Evolutionary conservation across 192 early-diverging fungal genomes (phyloP), one percentile per base, ranked within the genome.

Genomic region (Backusella parvicylindrica): DNA sequence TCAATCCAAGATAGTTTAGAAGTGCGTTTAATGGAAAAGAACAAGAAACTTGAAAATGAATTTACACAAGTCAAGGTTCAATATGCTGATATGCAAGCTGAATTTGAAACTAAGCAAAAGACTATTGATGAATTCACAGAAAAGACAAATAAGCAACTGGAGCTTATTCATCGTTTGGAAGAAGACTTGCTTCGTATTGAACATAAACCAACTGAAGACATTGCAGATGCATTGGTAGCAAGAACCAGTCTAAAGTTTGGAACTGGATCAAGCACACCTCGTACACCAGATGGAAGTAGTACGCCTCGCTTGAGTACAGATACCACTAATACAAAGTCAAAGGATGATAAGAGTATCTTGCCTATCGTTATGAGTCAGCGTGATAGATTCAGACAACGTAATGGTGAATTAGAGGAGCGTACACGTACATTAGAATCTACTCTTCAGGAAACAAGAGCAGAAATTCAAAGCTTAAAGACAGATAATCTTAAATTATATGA

Each of bases 401-500:
- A 95, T 80, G 83, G 84, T n/a, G 95, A 97, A 72, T 83, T 96
- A 28, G 94, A 96, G 53, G 90, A 94, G 40, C 86, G 89, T 53
- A 69, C 91, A 37, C 90, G 90, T 16, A 30, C 76, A 65, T 76
- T 86, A 13, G 73, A 85, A 13, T 72, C 75, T 15, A 78, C 79
- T 32, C 80, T 92, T 7, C 74, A 82, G 2, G 91, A 93, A 23
- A 79, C 94, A 37, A 85, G 83, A 65, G 84, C 83, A 43, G 88
- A 95, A 70, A 77, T 90, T 4, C 88, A 92, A 15, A 85, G 84
- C 32, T 76, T 94, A n/a, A 88, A 92, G 75, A 82, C 85, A 43
- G 97, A 98, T 76, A 97, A 97, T 66, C 70, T 97, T 49, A 93
- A 94, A 73, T 80, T 98, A 64, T 98, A 95, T 78, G 97, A 98